Base-by-base conservation (phyloP, 352 stramenopile species). In the Peronospora destructor region DNA sequence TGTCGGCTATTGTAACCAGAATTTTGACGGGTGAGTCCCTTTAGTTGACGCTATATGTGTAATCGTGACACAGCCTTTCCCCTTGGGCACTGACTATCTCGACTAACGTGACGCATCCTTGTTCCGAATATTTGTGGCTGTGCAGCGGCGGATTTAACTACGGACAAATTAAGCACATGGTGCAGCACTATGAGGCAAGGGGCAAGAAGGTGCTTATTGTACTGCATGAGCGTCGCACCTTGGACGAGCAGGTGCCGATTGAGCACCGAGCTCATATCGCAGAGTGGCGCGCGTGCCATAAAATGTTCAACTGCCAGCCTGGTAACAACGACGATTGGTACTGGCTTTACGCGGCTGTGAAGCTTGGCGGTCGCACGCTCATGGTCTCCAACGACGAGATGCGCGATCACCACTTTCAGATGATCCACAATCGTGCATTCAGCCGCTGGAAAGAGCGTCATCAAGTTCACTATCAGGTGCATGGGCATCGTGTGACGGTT, bases 281-380 rank as follows among this genome's bases (percentile, higher is more conserved):
- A 45, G 36, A 59, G 30, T 97, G 91, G 89, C 68, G 73, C 14
- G 46, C 74, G 10, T 64, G 70, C 38, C 65, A 66, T 38, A 61
- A 87, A 12, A 87, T 98, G 61, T 98, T 95, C 76, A 88, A 95
- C 38, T 97, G 94, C 64, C 75, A 86, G 12, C 62, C 55, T 11
- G 91, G 94, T 26, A 98, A 98, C 78, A 99, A 99, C 56, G 96
- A 99, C 78, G 96, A 99, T 83, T 99, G 95, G 95, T 99, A 98
- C 73, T 99, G 96, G 96, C 85, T 99, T 59, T 98, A 98, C 64
- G 93, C 94, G 4, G 92, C 91, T 5, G 78, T 97, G 35, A 86
- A 84, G 53, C 66, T 85, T n/a, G 71, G 83, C 36, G 73, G 72
- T 1, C 73, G 78, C 40, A 87, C 75, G 45, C 61, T 98, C 14